Conservation (phyloP, 2,329 filamentous ascomycete genomes). For the Ceratocystis eucalypticola region DNA sequence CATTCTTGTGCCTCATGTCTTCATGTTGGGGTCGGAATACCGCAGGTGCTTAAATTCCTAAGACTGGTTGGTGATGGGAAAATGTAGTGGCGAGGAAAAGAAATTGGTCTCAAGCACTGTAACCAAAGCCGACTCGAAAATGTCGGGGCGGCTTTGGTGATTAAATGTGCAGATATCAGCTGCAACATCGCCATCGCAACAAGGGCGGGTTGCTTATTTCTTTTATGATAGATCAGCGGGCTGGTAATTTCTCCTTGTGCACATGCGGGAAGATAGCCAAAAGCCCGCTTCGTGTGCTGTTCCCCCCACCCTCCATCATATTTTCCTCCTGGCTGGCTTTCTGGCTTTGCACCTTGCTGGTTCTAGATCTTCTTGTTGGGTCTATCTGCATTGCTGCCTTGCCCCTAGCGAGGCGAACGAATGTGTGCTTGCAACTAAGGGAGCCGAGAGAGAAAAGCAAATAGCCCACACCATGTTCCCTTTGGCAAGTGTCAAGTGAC, state of each 20-base stretch:
- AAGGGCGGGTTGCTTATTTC: too few relatives aligned
- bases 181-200: not conserved
- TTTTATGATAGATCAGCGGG: too few relatives aligned
- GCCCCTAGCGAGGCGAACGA: not conserved
- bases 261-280: not conserved
- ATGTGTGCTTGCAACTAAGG: not conserved
- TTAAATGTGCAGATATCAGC: not conserved
- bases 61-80: not conserved
- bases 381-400: not conserved
- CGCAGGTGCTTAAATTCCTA: not conserved
- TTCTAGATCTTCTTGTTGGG: not conserved
- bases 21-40: not conserved
- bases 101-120: not conserved
- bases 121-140: not conserved
- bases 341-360: not conserved
- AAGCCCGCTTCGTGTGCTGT: not conserved
- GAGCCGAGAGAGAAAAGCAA: not conserved
- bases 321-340: not conserved
- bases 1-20: slow-evolving; percentile 2
- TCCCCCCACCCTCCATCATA: not conserved
- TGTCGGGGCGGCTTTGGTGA: not conserved
- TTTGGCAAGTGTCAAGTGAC: not conserved
- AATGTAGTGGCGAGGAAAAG: not conserved
- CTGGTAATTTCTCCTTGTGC: not conserved
- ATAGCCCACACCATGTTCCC: not conserved